These are phyloP conservation scores for Scheffersomyces quercinus DNA, from an alignment of 1,139 yeast genomes.

Conservation along the genomic window DNA sequence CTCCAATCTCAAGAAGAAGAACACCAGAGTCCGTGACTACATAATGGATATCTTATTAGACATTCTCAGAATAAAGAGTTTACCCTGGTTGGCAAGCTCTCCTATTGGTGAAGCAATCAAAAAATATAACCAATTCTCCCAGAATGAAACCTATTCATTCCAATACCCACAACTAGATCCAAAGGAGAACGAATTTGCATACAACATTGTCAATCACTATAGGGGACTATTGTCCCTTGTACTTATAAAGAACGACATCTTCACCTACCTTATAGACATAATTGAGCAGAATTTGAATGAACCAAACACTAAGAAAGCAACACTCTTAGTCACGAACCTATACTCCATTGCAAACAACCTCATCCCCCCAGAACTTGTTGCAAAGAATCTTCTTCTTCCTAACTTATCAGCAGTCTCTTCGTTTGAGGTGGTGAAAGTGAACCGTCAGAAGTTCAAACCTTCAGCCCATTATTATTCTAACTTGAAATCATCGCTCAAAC, in stretches of 20 bases:
- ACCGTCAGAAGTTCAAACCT: constrained; percentile 26
- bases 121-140: constrained; percentile 5
- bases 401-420: constrained; percentile 12
- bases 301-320: constrained; percentile 56
- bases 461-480: constrained; percentile 21
- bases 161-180: constrained; percentile 4
- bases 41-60: constrained; percentile 74
- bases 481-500: constrained; percentile 29
- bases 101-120: constrained; percentile 34
- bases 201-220: constrained; percentile 53
- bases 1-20: constrained; percentile 61
- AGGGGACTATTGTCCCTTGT: constrained; percentile 58
- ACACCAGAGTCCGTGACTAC: constrained; percentile 56
- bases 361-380: constrained; percentile 43
- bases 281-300: constrained; percentile 49
- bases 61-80: constrained; percentile 57
- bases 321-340: constrained; percentile 63
- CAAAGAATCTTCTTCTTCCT: constrained; percentile 10
- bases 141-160: constrained; percentile 1
- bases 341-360: constrained; percentile 54
- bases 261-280: constrained; percentile 47
- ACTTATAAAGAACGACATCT: constrained; percentile 57
- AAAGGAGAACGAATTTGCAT: constrained; percentile 11
- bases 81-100: constrained; percentile 56
- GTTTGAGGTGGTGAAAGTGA: constrained; percentile 47